Evolutionary conservation across 176 grass and related monocot genomes (phyloP).

Genomic region (Typha latifolia): DNA sequence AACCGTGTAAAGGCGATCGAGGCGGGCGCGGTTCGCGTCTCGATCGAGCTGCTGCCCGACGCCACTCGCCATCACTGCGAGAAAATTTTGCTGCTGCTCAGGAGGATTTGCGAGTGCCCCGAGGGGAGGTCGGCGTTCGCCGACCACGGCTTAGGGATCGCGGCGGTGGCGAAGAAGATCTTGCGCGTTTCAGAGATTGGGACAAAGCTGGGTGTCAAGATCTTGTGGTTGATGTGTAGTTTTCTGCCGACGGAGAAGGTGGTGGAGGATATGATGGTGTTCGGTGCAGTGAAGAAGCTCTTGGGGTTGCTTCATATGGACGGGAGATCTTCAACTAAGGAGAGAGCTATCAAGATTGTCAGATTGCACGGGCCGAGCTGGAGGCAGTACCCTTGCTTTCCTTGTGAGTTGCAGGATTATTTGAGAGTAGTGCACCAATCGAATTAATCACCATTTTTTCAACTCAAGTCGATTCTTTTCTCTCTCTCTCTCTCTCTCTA

Average conservation of each 20-base stretch:
- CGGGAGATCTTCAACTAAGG: conserved; percentile 43
- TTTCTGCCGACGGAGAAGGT: conserved; percentile 44
- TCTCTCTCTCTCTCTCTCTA: too few species aligned
- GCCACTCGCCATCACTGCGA: conserved; percentile 41
- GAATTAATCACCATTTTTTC: background rate
- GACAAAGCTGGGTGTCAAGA: conserved; percentile 64
- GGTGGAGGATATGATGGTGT: conserved; percentile 42
- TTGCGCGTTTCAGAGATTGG: conserved; percentile 61
- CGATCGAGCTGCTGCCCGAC: conserved; percentile 73
- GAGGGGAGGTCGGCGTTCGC: conserved; percentile 65
- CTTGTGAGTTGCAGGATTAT: conserved; percentile 45
- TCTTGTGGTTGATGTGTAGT: conserved; percentile 56
- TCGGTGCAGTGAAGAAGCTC: conserved; percentile 38
- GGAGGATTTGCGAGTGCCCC: conserved; percentile 56
- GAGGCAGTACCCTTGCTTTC: conserved; percentile 73
- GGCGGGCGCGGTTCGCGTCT: conserved; percentile 51
- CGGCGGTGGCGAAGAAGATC: conserved; percentile 49
- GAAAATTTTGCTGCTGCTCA: conserved; percentile 60
- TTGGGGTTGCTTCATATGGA: conserved; percentile 51
- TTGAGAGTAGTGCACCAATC: conserved; percentile 20
- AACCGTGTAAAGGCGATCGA: conserved; percentile 43
- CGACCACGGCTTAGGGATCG: conserved; percentile 53
- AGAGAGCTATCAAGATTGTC: conserved; percentile 49
- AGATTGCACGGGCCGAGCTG: conserved; percentile 45
- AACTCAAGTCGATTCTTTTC: too few species aligned